These are phyloP conservation scores for Aspergillus incahuasiensis DNA, from an alignment of 495 filamentous ascomycete species.

Conservation along the genomic window DNA sequence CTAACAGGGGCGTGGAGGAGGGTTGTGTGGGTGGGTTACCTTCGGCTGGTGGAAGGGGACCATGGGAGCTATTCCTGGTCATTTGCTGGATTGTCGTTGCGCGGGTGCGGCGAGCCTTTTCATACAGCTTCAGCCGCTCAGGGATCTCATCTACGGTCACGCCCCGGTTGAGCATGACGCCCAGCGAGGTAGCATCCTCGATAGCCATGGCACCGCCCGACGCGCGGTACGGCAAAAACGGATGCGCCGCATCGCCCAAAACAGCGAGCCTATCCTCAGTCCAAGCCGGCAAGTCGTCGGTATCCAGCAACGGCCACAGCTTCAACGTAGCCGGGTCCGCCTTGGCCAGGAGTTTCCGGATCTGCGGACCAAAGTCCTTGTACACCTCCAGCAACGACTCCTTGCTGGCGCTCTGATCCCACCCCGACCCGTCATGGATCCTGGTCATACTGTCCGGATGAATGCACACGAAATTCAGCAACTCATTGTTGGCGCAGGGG, in stretches of 20 bases:
- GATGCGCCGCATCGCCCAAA: constrained; percentile 61
- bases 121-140: constrained; percentile 53
- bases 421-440: constrained; percentile 24
- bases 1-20: no score
- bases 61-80: constrained; percentile 29
- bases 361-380: constrained; percentile 42
- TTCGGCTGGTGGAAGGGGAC: constrained; percentile 12
- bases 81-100: constrained; percentile 53
- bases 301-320: constrained; percentile 58
- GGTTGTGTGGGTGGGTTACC: no score
- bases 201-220: constrained; percentile 56
- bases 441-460: constrained; percentile 46
- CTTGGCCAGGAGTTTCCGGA: constrained; percentile 43
- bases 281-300: constrained; percentile 52
- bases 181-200: constrained; percentile 57
- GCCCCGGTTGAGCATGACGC: constrained; percentile 45
- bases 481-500: constrained; percentile 48
- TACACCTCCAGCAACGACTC: constrained; percentile 47
- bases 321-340: constrained; percentile 46
- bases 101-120: constrained; percentile 50
- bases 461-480: constrained; percentile 58
- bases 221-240: constrained; percentile 53
- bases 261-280: constrained; percentile 44
- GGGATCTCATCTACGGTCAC: constrained; percentile 38
- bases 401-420: constrained; percentile 44